Base-by-base conservation (phyloP, 805 yeast species). In the Candida takata region DNA sequence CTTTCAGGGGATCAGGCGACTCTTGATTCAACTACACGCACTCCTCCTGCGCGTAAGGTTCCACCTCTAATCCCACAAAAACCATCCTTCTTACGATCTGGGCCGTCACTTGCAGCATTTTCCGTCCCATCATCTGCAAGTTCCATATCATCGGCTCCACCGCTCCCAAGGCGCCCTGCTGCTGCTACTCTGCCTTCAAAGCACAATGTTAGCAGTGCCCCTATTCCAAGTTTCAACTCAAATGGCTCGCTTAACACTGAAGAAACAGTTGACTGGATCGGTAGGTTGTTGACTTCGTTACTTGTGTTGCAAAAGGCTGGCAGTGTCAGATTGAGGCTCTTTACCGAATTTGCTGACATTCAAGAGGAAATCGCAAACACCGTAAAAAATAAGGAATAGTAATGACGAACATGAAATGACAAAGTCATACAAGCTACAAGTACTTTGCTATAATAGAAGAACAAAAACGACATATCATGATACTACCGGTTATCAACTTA, bases 241-340 rank as follows among this genome's bases (percentile, higher is more conserved):
- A 30, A 36, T 14, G 19, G 3, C 13, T 37, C 48, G 3, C 52
- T 43, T 15, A 52, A 61, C 12, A 84, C 77, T 44, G 73, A 67
- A 38, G 69, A 63, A 30, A 67, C 67, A 17, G 78, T 73, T 15
- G 46, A 61, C 14, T 80, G 88, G 88, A 68, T 66, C 36, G 59
- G 60, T 23, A 63, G 85, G 29, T 62, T 76, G 2, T 43, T 57
- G n/a, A 49, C 55, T 1, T 43, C 54, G 6, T 20, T 45, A 10
- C 34, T 50, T n/a, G 27, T 51, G 3, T 36, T 52, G 10, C 36
- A 41, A 19, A 46, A 47, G 20, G 38, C 41, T 12, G 45, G 46
- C 7, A 33, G 38, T 9, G 43, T 45, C 26, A 38, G 38, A 25
- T 31, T 51, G 24, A 43, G 36, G 26, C 20, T 52, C 5, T 52